Conservation (phyloP, 179 eudicot genomes). For the Pouteria campechiana region DNA sequence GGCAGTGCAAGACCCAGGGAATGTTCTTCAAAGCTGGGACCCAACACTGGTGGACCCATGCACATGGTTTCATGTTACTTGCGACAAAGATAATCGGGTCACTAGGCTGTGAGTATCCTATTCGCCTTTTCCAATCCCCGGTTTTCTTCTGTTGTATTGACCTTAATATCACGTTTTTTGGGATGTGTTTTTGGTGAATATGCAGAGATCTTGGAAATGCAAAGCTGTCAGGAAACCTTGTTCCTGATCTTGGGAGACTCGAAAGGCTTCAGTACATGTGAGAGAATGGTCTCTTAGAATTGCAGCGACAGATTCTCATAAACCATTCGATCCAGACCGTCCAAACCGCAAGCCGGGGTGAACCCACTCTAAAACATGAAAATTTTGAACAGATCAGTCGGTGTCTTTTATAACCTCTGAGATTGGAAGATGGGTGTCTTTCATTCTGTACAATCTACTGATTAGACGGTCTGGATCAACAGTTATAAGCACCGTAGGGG, state of each 20-base stretch:
- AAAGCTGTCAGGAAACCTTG: slow-evolving; percentile 64
- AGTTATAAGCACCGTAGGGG: too few relatives aligned
- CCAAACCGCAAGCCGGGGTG: too few relatives aligned
- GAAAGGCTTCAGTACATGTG: slow-evolving; percentile 69
- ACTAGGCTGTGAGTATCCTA: slow-evolving; percentile 50
- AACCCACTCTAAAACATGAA: too few relatives aligned
- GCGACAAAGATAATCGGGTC: slow-evolving; percentile 53
- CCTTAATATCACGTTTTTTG: not conserved
- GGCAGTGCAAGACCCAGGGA: slow-evolving; percentile 44
- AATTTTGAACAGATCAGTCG: too few relatives aligned
- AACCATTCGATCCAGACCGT: not conserved
- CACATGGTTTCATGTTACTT: slow-evolving; percentile 91
- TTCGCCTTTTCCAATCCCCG: slow-evolving; percentile 1
- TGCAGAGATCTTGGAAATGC: slow-evolving; percentile 89
- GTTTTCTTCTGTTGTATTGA: too few relatives aligned
- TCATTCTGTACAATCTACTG: too few relatives aligned
- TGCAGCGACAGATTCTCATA: not conserved
- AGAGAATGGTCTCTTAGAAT: slow-evolving; percentile 15
- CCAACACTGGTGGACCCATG: slow-evolving; percentile 89
- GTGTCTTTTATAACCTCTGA: too few relatives aligned
- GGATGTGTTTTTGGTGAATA: not conserved
- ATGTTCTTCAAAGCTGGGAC: slow-evolving; percentile 80
- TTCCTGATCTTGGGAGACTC: slow-evolving; percentile 76
- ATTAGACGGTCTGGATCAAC: too few relatives aligned
- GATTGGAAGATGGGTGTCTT: too few relatives aligned